phyloP scores from a whole-genome alignment of 2,329 filamentous ascomycete genomes.

The Colletotrichum viniferum region DNA sequence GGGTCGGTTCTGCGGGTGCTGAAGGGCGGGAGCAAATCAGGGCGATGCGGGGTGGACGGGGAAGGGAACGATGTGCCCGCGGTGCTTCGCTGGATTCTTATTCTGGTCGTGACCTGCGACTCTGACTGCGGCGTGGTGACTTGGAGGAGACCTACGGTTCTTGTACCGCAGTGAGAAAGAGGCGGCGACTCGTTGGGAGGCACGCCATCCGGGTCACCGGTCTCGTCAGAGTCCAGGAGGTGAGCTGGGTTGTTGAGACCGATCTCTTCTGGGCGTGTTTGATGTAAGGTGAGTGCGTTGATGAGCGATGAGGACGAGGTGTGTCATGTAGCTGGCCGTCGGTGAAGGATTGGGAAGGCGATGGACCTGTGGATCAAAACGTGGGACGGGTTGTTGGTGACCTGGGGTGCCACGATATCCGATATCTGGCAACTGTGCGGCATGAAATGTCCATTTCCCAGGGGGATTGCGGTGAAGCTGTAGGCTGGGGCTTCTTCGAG shows the following conservation, averaged over 20 bases:
- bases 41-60: not conserved
- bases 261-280: not conserved
- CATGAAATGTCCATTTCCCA: not conserved
- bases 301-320: not conserved
- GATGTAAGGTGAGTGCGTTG: not conserved
- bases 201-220: not conserved
- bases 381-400: constrained; percentile 13
- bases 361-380: not conserved
- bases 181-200: not conserved
- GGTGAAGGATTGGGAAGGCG: not conserved
- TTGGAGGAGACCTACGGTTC: not conserved
- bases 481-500: not conserved
- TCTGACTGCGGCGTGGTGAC: not conserved
- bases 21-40: constrained; percentile 10
- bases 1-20: constrained; percentile 1
- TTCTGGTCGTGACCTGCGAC: not conserved
- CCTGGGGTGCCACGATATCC: constrained; percentile 4
- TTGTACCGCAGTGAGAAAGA: not conserved
- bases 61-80: not conserved
- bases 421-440: not conserved
- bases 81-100: not conserved
- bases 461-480: constrained; percentile 9
- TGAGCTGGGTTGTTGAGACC: not conserved
- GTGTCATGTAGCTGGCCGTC: not conserved
- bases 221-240: not conserved